phyloP scores from a whole-genome alignment of 2,329 filamentous ascomycete genomes.

The Elsinoe batatas region DNA sequence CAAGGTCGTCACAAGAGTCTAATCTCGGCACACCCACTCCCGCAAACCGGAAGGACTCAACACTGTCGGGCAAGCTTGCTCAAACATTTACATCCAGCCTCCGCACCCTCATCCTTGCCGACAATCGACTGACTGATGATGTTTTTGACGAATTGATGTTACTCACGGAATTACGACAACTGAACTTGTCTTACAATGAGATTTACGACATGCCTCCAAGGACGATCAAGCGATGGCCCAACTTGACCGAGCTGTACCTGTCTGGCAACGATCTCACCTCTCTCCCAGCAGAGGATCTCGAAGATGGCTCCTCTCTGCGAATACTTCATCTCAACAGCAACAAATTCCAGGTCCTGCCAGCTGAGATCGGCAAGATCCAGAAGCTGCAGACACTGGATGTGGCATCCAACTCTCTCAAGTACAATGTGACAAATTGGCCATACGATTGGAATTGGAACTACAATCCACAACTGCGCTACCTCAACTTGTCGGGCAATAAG shows the following conservation, averaged over 20 bases:
- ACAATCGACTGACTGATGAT: slow-evolving; percentile 89
- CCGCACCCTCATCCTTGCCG: slow-evolving; percentile 75
- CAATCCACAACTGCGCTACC: slow-evolving; percentile 87
- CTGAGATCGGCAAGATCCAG: slow-evolving; percentile 87
- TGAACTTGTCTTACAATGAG: slow-evolving; percentile 93
- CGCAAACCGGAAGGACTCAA: slow-evolving; percentile 74
- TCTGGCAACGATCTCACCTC: slow-evolving; percentile 92
- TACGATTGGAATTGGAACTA: slow-evolving; percentile 99
- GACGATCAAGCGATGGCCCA: slow-evolving; percentile 79
- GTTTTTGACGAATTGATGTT: slow-evolving; percentile 85
- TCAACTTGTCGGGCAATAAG: slow-evolving; percentile 96
- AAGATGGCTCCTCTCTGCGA: slow-evolving; percentile 78
- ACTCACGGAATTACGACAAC: slow-evolving; percentile 70
- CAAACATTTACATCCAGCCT: slow-evolving; percentile 85
- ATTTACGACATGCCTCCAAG: slow-evolving; percentile 85
- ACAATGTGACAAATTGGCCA: slow-evolving; percentile 97
- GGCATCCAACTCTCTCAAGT: slow-evolving; percentile 89
- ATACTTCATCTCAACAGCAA: slow-evolving; percentile 94
- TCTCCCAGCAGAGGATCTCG: slow-evolving; percentile 84
- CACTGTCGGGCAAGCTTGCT: slow-evolving; percentile 64
- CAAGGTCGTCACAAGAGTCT: slow-evolving; percentile 41
- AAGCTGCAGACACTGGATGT: slow-evolving; percentile 88
- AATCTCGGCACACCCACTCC: slow-evolving; percentile 49
- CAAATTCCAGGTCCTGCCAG: slow-evolving; percentile 92
- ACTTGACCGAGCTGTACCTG: slow-evolving; percentile 83